phyloP scores from a whole-genome alignment of 371 early-diverging fungal species.

The Mortierella sp. region DNA sequence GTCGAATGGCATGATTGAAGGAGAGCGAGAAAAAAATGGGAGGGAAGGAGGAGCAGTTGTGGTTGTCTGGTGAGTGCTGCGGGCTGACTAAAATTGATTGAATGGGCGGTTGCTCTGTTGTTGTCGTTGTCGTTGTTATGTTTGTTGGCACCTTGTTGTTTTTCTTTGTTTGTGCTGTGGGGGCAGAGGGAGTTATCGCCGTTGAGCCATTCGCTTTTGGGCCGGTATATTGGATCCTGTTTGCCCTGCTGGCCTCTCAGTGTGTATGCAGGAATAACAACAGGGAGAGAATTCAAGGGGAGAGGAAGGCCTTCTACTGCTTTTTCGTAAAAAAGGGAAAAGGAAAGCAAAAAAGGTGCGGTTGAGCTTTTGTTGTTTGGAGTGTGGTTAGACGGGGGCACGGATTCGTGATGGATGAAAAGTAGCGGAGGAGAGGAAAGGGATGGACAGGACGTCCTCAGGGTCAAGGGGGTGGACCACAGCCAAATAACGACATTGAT shows the following conservation, averaged over 20 bases:
- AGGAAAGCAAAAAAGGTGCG: background rate
- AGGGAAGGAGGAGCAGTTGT: background rate
- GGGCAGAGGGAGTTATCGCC: background rate
- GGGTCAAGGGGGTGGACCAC: background rate
- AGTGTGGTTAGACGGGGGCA: slow-evolving; percentile 12
- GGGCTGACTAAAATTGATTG: background rate
- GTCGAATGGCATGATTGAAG: background rate
- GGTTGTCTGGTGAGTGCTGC: background rate
- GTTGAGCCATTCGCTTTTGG: slow-evolving; percentile 14
- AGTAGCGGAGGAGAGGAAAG: background rate
- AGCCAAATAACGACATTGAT: background rate
- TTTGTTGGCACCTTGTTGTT: background rate
- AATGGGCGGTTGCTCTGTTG: background rate
- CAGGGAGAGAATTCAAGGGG: background rate
- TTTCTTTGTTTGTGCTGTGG: background rate
- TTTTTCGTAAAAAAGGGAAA: background rate
- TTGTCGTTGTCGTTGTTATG: background rate
- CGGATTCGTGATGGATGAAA: background rate
- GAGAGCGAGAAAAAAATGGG: background rate
- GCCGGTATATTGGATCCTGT: slow-evolving; percentile 7
- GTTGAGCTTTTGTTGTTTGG: background rate
- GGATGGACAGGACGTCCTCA: background rate
- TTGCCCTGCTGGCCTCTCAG: background rate
- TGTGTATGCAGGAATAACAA: background rate
- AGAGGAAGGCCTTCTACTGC: slow-evolving; percentile 3